phyloP scores from a whole-genome alignment of 805 yeast species.

The Yamadazyma phyllophila region DNA sequence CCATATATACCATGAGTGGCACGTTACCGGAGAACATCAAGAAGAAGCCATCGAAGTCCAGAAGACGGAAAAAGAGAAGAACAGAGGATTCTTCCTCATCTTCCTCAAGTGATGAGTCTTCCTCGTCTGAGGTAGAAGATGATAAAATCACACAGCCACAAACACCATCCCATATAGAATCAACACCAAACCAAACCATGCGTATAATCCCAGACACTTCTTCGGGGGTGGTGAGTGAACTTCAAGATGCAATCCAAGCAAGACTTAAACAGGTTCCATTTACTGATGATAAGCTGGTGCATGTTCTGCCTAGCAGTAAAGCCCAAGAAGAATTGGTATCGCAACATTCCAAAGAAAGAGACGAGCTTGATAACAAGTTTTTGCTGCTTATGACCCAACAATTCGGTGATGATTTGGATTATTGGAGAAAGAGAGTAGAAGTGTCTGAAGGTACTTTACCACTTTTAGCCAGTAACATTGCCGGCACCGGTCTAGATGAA shows the following conservation, averaged over 20 bases:
- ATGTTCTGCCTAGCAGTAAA: slow-evolving; percentile 17
- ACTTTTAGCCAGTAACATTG: neutral
- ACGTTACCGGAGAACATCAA: neutral
- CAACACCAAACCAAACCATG: neutral
- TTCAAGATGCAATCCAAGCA: slow-evolving; percentile 13
- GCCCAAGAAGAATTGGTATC: slow-evolving; percentile 14
- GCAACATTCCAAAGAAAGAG: slow-evolving; percentile 22
- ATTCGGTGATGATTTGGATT: slow-evolving; percentile 60
- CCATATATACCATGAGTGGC: neutral
- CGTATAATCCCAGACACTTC: too few species aligned
- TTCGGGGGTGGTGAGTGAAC: slow-evolving; percentile 3
- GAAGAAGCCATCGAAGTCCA: slow-evolving; percentile 14
- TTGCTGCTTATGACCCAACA: slow-evolving; percentile 53
- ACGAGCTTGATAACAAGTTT: slow-evolving; percentile 48
- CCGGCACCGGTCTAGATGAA: too few species aligned
- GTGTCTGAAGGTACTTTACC: neutral
- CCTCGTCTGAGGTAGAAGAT: slow-evolving; percentile 27
- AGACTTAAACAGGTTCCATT: slow-evolving; percentile 13
- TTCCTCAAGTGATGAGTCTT: slow-evolving; percentile 28
- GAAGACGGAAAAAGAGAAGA: slow-evolving; percentile 79
- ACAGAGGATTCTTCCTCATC: slow-evolving; percentile 68
- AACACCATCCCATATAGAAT: neutral
- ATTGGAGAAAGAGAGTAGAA: slow-evolving; percentile 13
- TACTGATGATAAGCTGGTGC: slow-evolving; percentile 2
- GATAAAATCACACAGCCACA: neutral